phyloP scores from a whole-genome alignment of 305 asterid genomes.

The Petunia hybrid region DNA sequence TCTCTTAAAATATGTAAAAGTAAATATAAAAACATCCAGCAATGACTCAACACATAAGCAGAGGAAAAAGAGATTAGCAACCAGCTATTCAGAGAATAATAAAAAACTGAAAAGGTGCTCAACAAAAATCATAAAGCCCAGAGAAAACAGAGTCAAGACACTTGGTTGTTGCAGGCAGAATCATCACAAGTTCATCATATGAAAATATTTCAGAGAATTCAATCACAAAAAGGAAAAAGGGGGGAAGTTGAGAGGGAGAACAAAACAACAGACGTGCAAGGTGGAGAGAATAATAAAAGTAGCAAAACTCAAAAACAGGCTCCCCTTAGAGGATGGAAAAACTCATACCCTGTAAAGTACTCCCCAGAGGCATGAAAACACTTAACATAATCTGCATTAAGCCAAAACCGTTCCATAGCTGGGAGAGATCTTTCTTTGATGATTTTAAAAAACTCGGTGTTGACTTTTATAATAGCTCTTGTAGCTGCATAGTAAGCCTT shows the following conservation, averaged over 20 bases:
- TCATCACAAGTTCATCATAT: conserved; percentile 12
- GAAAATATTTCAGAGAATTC: neutral
- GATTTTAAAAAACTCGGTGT: conserved; percentile 73
- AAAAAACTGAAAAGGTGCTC: neutral
- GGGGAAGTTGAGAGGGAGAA: conserved; percentile 5
- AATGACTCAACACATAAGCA: neutral
- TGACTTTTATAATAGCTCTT: conserved; percentile 75
- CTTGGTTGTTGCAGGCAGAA: neutral
- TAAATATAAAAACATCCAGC: neutral
- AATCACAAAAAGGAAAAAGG: neutral
- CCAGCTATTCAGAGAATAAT: neutral
- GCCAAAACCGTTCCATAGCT: conserved; percentile 94
- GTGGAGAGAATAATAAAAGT: neutral
- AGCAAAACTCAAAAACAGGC: neutral
- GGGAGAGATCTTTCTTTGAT: conserved; percentile 73
- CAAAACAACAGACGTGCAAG: conserved; percentile 7
- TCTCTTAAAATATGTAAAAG: conserved; percentile 1
- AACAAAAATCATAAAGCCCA: neutral
- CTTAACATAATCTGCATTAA: conserved; percentile 92
- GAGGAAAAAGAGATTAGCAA: neutral
- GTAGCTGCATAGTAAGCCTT: conserved; percentile 98
- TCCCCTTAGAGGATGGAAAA: conserved; percentile 35
- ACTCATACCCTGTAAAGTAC: conserved; percentile 81
- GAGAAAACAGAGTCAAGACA: conserved; percentile 11
- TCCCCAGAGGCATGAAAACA: conserved; percentile 90